Percentiles rank a stretch among this genome's conserved stretches.
These are phyloP conservation scores for Chalara sp. DNA, from an alignment of 2,329 filamentous ascomycete genomes.

Conservation along the genomic window DNA sequence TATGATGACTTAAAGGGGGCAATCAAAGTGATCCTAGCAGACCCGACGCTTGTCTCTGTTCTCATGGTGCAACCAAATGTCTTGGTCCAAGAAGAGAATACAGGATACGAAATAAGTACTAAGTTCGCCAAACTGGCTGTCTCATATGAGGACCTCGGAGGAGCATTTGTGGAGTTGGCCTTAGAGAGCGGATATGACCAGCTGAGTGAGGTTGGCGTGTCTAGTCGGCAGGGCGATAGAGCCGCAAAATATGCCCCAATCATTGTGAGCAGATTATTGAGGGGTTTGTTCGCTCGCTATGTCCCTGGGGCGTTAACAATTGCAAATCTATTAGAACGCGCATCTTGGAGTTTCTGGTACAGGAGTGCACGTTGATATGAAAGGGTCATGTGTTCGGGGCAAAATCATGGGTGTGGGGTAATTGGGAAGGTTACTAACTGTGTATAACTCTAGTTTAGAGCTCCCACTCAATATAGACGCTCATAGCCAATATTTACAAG, in stretches of 20 bases:
- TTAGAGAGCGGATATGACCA: not conserved
- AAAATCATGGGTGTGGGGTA: no score
- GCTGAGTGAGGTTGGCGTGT: not conserved
- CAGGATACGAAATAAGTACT: not conserved
- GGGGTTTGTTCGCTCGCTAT: no score
- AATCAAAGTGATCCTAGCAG: not conserved
- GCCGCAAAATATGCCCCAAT: not conserved
- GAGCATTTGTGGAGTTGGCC: not conserved
- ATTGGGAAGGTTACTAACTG: no score
- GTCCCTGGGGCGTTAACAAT: no score
- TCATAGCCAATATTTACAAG: no score
- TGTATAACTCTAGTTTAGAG: no score
- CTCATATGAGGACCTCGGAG: not conserved
- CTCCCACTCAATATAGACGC: no score
- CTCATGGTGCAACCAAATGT: not conserved
- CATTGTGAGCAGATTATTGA: not conserved
- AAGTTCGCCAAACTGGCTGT: not conserved
- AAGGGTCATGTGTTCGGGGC: no score
- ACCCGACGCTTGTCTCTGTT: not conserved
- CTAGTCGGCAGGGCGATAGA: not conserved
- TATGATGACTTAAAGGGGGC: not conserved
- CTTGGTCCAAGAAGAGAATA: not conserved
- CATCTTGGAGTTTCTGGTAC: no score
- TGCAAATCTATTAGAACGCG: no score
- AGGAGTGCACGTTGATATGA: no score